Evolutionary conservation across 805 yeast species (phyloP).

Genomic region (Komagataella pseudopastoris): DNA sequence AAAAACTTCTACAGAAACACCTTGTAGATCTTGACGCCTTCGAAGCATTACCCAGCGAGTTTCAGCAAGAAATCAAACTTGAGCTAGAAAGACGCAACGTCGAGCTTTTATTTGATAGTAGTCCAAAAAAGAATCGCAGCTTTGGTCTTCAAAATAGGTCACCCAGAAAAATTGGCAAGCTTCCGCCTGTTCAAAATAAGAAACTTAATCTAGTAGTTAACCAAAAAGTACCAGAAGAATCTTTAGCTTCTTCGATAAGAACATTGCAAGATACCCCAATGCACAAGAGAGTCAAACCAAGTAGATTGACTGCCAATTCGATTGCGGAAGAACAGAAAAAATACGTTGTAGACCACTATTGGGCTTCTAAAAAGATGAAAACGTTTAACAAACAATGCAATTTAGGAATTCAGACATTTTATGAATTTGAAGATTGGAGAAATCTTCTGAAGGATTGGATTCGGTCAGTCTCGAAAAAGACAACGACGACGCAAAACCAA

Average conservation of each 20-base stretch:
- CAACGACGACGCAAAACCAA: neutral
- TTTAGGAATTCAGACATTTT: neutral
- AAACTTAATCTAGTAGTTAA: too few relatives aligned
- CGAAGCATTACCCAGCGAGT: constrained; percentile 48
- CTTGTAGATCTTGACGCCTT: constrained; percentile 56
- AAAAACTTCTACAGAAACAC: neutral
- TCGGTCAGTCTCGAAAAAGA: neutral
- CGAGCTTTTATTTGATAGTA: neutral
- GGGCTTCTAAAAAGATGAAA: neutral
- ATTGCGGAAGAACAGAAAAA: neutral
- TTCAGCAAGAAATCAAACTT: constrained; percentile 43
- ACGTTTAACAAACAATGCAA: neutral
- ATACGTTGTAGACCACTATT: neutral
- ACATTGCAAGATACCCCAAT: neutral
- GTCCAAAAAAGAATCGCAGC: neutral
- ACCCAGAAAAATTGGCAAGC: neutral
- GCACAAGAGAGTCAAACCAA: neutral
- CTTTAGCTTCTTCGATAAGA: neutral
- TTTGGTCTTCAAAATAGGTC: neutral
- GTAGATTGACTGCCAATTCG: neutral
- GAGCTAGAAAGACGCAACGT: constrained; percentile 31
- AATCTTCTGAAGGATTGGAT: neutral
- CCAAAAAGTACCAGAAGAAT: neutral
- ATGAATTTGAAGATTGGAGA: neutral
- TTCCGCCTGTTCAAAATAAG: neutral